phyloP scores from a whole-genome alignment of 2,329 filamentous ascomycete genomes.

The Lasiodiplodia sp. region DNA sequence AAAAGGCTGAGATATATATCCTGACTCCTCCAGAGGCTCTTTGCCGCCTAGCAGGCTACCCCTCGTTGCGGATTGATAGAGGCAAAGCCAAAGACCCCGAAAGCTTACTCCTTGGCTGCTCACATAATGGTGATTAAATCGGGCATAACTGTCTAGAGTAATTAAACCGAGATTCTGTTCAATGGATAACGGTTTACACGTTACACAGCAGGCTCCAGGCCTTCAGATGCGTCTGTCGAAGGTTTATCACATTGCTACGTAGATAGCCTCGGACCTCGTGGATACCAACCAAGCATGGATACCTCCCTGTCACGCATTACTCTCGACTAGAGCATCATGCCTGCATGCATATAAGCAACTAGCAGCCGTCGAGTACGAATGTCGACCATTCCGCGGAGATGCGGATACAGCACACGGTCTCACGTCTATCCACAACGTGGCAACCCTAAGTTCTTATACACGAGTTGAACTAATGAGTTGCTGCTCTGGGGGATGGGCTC shows the following conservation, averaged over 20 bases:
- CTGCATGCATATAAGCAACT: conserved; percentile 1
- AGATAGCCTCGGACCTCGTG: background rate
- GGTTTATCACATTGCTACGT: background rate
- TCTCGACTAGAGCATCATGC: background rate
- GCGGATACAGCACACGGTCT: background rate
- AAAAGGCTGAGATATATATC: background rate
- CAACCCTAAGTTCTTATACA: background rate
- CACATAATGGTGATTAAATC: background rate
- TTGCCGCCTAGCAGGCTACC: background rate
- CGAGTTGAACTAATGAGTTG: background rate
- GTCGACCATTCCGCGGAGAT: background rate
- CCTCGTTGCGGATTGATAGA: background rate
- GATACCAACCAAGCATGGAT: background rate
- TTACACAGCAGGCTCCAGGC: background rate
- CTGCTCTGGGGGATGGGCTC: background rate
- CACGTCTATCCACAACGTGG: background rate
- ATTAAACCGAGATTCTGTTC: background rate
- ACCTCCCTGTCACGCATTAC: background rate
- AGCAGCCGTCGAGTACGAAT: background rate
- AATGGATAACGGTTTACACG: background rate
- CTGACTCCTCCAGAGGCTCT: background rate
- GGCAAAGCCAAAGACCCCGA: background rate
- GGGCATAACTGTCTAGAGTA: background rate
- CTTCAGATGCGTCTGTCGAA: background rate
- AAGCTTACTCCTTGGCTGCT: background rate